phyloP scores from a whole-genome alignment of 768 basidiomycete genomes.

The Pulveroboletus sp. region DNA sequence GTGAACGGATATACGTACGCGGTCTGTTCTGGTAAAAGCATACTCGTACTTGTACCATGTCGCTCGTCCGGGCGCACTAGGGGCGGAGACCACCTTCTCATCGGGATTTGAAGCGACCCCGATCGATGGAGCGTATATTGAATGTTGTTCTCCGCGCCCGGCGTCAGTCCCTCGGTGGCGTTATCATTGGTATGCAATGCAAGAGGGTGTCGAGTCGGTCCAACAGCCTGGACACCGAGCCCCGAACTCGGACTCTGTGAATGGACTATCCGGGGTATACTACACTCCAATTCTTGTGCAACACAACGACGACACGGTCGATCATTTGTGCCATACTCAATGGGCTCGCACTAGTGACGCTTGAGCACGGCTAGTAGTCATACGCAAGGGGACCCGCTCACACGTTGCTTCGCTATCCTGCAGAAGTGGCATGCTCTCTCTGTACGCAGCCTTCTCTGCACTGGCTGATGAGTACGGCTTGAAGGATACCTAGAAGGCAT shows the following conservation, averaged over 20 bases:
- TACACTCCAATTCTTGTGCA: slow-evolving; percentile 8
- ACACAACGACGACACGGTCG: slow-evolving; percentile 22
- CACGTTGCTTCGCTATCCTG: slow-evolving; percentile 17
- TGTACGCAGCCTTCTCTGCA: slow-evolving; percentile 12
- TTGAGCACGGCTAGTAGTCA: slow-evolving; percentile 1
- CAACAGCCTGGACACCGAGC: slow-evolving; percentile 7
- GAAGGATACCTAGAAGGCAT: slow-evolving; percentile 14
- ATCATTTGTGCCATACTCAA: slow-evolving; percentile 13
- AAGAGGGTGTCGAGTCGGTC: neutral
- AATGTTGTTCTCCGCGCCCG: neutral
- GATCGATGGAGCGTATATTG: slow-evolving; percentile 7
- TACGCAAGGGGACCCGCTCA: slow-evolving; percentile 5
- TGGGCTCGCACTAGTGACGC: slow-evolving; percentile 15
- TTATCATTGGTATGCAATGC: slow-evolving; percentile 4
- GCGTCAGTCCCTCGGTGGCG: slow-evolving; percentile 5
- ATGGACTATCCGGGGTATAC: slow-evolving; percentile 9
- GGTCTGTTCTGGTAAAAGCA: neutral
- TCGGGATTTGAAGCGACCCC: neutral
- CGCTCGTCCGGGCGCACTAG: neutral
- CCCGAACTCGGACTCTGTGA: slow-evolving; percentile 22
- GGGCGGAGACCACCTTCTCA: slow-evolving; percentile 2
- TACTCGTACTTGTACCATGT: slow-evolving; percentile 3
- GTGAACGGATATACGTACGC: slow-evolving; percentile 10
- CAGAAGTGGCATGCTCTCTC: slow-evolving; percentile 17
- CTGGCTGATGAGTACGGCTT: slow-evolving; percentile 3